A percentile compares a stretch with the other conserved stretches of the same genome.
These are phyloP conservation scores for Giardia muris DNA, from an alignment of 208 protist species.

Conservation along the genomic window DNA sequence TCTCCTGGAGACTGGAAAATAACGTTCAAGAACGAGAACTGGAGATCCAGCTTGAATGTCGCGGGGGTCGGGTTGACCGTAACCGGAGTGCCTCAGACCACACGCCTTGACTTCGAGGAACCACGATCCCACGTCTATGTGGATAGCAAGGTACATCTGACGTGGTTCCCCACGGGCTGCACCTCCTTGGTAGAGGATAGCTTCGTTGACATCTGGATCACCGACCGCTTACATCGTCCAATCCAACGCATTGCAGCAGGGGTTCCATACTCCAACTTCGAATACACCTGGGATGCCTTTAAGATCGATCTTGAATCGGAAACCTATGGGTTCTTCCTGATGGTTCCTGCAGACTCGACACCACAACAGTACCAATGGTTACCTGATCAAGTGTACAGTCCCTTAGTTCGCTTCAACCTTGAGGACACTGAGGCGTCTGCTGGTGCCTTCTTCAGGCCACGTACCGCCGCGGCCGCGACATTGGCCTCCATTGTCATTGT, in stretches of 20 bases:
- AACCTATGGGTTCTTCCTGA: not conserved
- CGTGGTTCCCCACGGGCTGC: not conserved
- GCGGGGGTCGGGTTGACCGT: not conserved
- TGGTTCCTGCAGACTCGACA: not conserved
- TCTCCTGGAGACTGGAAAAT: slow-evolving; percentile 10
- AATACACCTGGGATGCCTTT: not conserved
- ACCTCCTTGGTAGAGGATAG: not conserved
- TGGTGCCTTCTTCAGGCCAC: not conserved
- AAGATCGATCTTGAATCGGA: not conserved
- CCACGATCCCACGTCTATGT: not conserved
- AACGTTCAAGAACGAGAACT: not conserved
- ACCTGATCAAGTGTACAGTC: not conserved
- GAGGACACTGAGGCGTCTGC: not conserved
- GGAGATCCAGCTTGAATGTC: not conserved
- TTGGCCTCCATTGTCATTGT: not conserved
- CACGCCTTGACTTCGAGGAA: not conserved
- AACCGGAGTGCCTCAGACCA: not conserved
- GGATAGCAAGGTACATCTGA: not conserved
- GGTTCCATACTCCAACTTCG: not conserved
- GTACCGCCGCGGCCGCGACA: not conserved
- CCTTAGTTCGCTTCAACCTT: not conserved
- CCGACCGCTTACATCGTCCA: not conserved
- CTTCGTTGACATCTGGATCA: not conserved
- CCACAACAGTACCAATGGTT: not conserved
- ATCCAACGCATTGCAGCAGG: not conserved